Percentiles rank a stretch among this genome's conserved stretches.
phyloP scores from a whole-genome alignment of 2,329 filamentous ascomycete species.

The Fusarium devonianum region DNA sequence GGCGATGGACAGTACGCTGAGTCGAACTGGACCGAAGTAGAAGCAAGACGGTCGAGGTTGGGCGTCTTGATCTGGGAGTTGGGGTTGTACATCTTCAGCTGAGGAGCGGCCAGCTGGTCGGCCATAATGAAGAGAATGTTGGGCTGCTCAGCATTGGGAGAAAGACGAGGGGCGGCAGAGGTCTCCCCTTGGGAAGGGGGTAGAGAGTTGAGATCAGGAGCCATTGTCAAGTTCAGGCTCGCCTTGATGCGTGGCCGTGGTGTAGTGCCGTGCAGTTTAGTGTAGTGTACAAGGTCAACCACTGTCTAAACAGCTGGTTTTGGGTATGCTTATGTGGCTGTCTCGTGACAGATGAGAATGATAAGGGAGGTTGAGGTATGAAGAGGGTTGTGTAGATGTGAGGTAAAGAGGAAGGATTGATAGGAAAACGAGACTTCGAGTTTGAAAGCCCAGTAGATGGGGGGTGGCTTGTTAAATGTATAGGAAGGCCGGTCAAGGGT shows the following conservation, averaged over 20 bases:
- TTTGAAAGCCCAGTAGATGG: conserved; percentile 4
- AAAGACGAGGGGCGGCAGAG: conserved; percentile 29
- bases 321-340: neutral
- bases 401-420: neutral
- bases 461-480: conserved; percentile 1
- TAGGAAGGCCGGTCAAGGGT: neutral
- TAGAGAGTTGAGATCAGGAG: conserved; percentile 77
- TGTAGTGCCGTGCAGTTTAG: neutral
- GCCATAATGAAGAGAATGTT: conserved; percentile 86
- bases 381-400: neutral
- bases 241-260: neutral
- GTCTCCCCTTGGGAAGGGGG: conserved; percentile 57
- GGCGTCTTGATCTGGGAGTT: conserved; percentile 91
- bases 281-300: neutral
- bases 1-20: conserved; percentile 95
- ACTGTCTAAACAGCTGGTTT: neutral
- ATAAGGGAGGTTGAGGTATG: neutral
- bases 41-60: conserved; percentile 83
- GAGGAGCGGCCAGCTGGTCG: conserved; percentile 89
- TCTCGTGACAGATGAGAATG: neutral
- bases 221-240: conserved; percentile 55
- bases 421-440: neutral
- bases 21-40: conserved; percentile 86
- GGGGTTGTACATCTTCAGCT: conserved; percentile 90
- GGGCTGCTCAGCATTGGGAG: conserved; percentile 44